Evolutionary conservation across 768 basidiomycete species (phyloP).

Genomic region (Tulasnella sp.): DNA sequence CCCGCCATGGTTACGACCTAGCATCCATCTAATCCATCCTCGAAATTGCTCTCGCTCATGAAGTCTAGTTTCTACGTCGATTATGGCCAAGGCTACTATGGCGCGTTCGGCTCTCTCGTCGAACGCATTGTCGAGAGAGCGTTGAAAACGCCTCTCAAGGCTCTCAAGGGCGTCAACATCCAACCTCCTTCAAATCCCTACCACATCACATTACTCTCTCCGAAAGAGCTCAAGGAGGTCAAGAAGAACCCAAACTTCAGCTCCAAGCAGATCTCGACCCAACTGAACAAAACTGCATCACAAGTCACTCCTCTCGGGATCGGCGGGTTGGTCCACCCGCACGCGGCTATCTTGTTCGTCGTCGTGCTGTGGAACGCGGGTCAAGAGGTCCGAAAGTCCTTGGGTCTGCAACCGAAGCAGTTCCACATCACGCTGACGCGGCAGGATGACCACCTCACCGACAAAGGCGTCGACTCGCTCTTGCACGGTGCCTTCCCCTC

Average conservation of each 20-base stretch:
- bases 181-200: background rate
- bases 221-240: constrained; percentile 10
- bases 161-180: background rate
- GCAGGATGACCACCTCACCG: constrained; percentile 32
- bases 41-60: background rate
- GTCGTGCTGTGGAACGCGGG: constrained; percentile 46
- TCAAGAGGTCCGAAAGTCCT: constrained; percentile 37
- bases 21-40: background rate
- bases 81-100: background rate
- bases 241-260: background rate
- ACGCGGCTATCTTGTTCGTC: constrained; percentile 27
- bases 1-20: background rate
- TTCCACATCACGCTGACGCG: constrained; percentile 43
- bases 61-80: background rate
- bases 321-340: background rate
- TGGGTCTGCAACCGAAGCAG: constrained; percentile 40
- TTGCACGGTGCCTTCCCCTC: constrained; percentile 28
- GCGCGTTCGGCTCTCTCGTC: background rate
- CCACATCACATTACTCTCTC: constrained; percentile 16
- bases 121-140: background rate
- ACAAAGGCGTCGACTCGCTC: constrained; percentile 39
- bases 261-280: background rate
- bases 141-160: background rate
- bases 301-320: background rate
- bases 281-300: background rate